These are phyloP conservation scores for Blumeria hordei DNA, from an alignment of 2,329 filamentous ascomycete genomes.

Conservation along the genomic window DNA sequence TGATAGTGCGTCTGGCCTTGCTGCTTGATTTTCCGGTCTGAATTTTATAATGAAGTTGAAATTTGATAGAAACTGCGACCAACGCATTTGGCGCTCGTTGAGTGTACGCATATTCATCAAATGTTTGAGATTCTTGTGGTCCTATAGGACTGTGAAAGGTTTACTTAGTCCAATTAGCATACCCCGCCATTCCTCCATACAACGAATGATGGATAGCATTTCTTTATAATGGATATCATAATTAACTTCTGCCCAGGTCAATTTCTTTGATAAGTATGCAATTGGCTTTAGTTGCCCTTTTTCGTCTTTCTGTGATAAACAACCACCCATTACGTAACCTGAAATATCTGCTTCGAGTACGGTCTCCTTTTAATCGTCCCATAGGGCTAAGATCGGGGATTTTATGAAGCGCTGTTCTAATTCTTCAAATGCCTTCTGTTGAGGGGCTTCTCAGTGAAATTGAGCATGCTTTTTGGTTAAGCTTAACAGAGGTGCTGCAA, in stretches of 20 bases:
- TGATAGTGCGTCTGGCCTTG: too few relatives aligned
- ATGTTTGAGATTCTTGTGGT: too few relatives aligned
- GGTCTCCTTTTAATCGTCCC: background rate
- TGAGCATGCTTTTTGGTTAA: too few relatives aligned
- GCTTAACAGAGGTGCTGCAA: background rate
- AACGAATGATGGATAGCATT: background rate
- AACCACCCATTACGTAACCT: background rate
- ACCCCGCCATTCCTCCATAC: background rate
- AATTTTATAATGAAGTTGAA: too few relatives aligned
- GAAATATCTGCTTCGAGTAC: background rate
- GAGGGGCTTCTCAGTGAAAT: too few relatives aligned
- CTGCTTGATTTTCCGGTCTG: too few relatives aligned
- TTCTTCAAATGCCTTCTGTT: too few relatives aligned
- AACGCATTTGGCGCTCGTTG: too few relatives aligned
- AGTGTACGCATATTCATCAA: too few relatives aligned
- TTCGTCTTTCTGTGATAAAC: background rate
- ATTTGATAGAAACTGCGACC: too few relatives aligned
- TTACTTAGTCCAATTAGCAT: background rate
- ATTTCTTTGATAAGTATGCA: background rate
- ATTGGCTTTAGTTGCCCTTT: background rate
- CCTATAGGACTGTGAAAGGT: background rate
- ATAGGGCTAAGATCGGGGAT: too few relatives aligned
- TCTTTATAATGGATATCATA: slow-evolving; percentile 1
- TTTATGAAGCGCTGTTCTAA: too few relatives aligned
- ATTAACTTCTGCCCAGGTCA: background rate